Evolutionary conservation across 345 rosid species (phyloP).

Genomic region (Euphorbia pulcherrima): DNA sequence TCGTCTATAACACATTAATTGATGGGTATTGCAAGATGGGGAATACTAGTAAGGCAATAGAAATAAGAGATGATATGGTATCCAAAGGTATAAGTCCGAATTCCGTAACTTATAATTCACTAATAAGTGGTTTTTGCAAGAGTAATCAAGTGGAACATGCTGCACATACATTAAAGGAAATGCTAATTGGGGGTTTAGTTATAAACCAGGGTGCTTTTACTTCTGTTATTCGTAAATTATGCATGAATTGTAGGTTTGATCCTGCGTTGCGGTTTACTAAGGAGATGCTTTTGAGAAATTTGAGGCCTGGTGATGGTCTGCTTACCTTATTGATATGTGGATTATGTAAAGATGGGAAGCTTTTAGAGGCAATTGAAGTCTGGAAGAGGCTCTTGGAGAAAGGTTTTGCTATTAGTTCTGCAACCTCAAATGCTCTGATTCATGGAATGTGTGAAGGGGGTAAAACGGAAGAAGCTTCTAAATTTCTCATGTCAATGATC

Average conservation of each 20-base stretch:
- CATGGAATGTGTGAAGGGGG: slow-evolving; percentile 67
- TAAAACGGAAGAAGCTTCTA: slow-evolving; percentile 47
- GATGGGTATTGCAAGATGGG: slow-evolving; percentile 58
- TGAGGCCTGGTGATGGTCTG: slow-evolving; percentile 60
- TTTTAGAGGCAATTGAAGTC: slow-evolving; percentile 52
- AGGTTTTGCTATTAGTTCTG: slow-evolving; percentile 41
- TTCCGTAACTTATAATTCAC: slow-evolving; percentile 62
- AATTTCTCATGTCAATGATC: slow-evolving; percentile 51
- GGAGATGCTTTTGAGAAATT: slow-evolving; percentile 60
- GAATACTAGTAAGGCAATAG: slow-evolving; percentile 46
- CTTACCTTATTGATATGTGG: slow-evolving; percentile 56
- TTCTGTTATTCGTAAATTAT: slow-evolving; percentile 54
- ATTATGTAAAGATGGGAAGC: slow-evolving; percentile 55
- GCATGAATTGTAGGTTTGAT: slow-evolving; percentile 43
- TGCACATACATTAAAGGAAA: slow-evolving; percentile 52
- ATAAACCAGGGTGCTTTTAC: slow-evolving; percentile 51
- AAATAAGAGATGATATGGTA: slow-evolving; percentile 56
- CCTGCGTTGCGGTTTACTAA: slow-evolving; percentile 43
- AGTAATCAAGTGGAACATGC: slow-evolving; percentile 46
- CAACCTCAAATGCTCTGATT: slow-evolving; percentile 73
- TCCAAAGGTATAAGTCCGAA: slow-evolving; percentile 58
- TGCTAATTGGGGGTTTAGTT: slow-evolving; percentile 47
- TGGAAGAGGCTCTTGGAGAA: slow-evolving; percentile 48
- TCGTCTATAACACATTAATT: slow-evolving; percentile 67
- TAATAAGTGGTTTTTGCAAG: slow-evolving; percentile 57